Base-by-base conservation (phyloP, 2,329 filamentous ascomycete genomes). In the Westerdykella ornata region DNA sequence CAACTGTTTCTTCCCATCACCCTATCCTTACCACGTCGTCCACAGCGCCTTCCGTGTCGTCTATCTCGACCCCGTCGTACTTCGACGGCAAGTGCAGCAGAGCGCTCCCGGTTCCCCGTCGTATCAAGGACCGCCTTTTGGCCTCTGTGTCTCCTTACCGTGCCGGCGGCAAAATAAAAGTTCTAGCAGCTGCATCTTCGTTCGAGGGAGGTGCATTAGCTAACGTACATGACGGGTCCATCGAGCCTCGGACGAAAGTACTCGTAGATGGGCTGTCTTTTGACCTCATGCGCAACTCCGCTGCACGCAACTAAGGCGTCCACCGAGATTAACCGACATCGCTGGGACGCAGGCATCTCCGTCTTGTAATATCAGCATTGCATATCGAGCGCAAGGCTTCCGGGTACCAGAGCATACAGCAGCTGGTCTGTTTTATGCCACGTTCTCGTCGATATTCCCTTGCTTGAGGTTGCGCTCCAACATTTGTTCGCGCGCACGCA, bases 181-280 rank as follows among this genome's bases (percentile, higher is more conserved):
- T 52, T 19, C 35, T 63, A n/a, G 49, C 53, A 8, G 59, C 61
- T 11, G 53, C 57, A 15, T 63, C 59, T 19, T 59, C 62, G 2
- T 66, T 60, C 44, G 60, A 65, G 39, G 59, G 56, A 1, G 45
- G 37, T 8, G 46, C 59, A 0, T 37, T 65, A 3, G 41, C 56
- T 5, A 57, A 54, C 22, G 57, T 63, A 1, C 57, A 64, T 38
- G 52, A 65, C 36, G 51, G 63, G 1, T 50, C 56, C 26, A 46
- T 63, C 14, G 58, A 66, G 33, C 57, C 57, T 15, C 57, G 62
- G 19, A 58, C 62, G 3, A 46, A 59, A 11, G 54, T 66, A 12
- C 48, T 52, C 9, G 56, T 65, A 17, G 61, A 66, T 33, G 62
- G 62, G 36, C 53, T 64, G 52, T 57, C 59, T 0, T 65, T 66